A percentile compares a stretch with the other conserved stretches of the same genome.
These are phyloP conservation scores for Hapsidospora chrysogenum DNA, from an alignment of 495 filamentous ascomycete species.

Conservation along the genomic window DNA sequence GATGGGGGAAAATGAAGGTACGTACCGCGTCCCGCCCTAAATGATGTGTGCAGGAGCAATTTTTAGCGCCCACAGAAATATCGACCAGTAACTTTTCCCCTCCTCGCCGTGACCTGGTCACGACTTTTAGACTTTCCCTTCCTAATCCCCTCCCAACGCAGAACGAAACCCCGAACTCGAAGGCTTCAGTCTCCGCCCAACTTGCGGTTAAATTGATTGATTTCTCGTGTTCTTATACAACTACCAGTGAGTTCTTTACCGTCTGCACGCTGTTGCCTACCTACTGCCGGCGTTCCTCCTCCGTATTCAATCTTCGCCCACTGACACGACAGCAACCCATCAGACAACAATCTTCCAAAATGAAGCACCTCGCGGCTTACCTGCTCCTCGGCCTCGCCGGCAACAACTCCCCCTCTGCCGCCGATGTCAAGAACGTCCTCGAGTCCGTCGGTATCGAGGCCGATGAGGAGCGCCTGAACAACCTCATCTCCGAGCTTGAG, in stretches of 20 bases:
- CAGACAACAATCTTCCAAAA: constrained; percentile 40
- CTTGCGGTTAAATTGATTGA: constrained; percentile 41
- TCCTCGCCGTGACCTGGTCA: too few species aligned
- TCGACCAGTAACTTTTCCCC: background rate
- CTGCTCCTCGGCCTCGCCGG: constrained; percentile 88
- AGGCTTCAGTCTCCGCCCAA: constrained; percentile 39
- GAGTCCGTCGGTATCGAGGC: constrained; percentile 90
- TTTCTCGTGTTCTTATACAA: constrained; percentile 32
- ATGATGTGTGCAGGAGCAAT: background rate
- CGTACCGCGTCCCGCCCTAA: too few species aligned
- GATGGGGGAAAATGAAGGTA: too few species aligned
- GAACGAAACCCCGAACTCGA: constrained; percentile 22
- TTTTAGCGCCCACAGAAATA: constrained; percentile 4
- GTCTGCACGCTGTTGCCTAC: constrained; percentile 3
- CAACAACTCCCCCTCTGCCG: constrained; percentile 75
- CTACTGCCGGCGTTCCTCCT: too few species aligned
- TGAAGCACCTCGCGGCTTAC: constrained; percentile 99
- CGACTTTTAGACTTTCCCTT: background rate
- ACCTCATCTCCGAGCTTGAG: constrained; percentile 78
- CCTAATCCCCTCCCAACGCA: background rate
- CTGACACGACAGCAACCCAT: background rate
- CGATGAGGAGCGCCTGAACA: constrained; percentile 69
- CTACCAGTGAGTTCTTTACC: constrained; percentile 15
- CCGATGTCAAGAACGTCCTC: constrained; percentile 83
- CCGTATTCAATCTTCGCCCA: too few species aligned